phyloP scores from a whole-genome alignment of 371 early-diverging fungal genomes.

The Phascolomyces articulosus region DNA sequence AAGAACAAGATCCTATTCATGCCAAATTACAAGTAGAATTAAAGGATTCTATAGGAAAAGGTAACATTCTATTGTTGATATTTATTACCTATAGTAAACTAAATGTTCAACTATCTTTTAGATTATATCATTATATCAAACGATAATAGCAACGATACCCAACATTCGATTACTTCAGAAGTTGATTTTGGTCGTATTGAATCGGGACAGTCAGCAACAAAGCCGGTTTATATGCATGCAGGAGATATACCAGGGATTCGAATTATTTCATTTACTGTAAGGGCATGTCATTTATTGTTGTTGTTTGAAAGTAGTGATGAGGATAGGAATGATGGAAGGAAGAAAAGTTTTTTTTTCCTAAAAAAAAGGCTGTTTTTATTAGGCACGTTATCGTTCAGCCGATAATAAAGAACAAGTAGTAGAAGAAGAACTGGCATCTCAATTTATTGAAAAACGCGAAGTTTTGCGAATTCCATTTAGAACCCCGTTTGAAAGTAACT shows the following conservation, averaged over 20 bases:
- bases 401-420: slow-evolving; percentile 6
- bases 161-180: not conserved
- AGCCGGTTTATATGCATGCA: slow-evolving; percentile 33
- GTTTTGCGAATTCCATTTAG: slow-evolving; percentile 50
- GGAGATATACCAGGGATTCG: slow-evolving; percentile 30
- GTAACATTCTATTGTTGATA: no score
- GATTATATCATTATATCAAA: slow-evolving; percentile 30
- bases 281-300: not conserved
- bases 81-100: no score
- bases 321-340: no score
- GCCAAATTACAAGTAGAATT: slow-evolving; percentile 54
- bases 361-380: not conserved
- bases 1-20: slow-evolving; percentile 57
- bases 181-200: slow-evolving; percentile 27
- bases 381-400: slow-evolving; percentile 17
- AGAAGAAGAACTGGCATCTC: slow-evolving; percentile 1
- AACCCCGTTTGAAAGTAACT: slow-evolving; percentile 51
- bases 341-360: no score
- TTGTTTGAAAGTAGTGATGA: not conserved
- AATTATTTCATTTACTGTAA: slow-evolving; percentile 39
- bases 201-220: slow-evolving; percentile 22
- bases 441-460: slow-evolving; percentile 50
- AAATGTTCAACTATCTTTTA: no score
- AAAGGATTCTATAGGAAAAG: slow-evolving; percentile 45
- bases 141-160: slow-evolving; percentile 8